A percentile compares a stretch with the other conserved stretches of the same genome.
These are phyloP conservation scores for Thyridium curvatum DNA, from an alignment of 2,329 filamentous ascomycete genomes.

Conservation along the genomic window DNA sequence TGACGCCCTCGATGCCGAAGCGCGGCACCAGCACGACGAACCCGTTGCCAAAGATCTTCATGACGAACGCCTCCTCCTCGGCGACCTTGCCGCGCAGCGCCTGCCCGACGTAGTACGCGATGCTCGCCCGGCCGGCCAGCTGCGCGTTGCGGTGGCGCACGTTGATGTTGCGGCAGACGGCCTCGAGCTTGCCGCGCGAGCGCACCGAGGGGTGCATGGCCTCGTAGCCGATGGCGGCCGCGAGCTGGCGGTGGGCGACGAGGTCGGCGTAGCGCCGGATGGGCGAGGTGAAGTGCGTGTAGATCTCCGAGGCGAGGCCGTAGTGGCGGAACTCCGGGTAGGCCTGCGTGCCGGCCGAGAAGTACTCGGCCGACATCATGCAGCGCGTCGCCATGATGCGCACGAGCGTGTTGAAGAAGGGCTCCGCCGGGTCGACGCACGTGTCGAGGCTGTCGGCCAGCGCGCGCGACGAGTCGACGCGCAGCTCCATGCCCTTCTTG, in stretches of 20 bases:
- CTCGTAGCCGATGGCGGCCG: slow-evolving; percentile 92
- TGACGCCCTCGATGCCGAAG: slow-evolving; percentile 91
- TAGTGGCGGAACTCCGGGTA: slow-evolving; percentile 97
- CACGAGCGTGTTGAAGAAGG: slow-evolving; percentile 97
- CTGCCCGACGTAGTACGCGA: slow-evolving; percentile 97
- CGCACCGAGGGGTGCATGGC: slow-evolving; percentile 74
- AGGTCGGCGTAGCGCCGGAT: slow-evolving; percentile 98
- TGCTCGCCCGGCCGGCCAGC: slow-evolving; percentile 85
- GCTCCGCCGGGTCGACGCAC: slow-evolving; percentile 73
- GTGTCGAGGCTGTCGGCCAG: slow-evolving; percentile 85
- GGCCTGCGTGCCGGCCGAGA: slow-evolving; percentile 86
- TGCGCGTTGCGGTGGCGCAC: slow-evolving; percentile 95
- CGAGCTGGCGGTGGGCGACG: slow-evolving; percentile 87
- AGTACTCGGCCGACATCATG: slow-evolving; percentile 99
- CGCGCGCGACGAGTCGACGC: slow-evolving; percentile 82
- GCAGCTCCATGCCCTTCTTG: slow-evolving; percentile 74
- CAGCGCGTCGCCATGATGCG: slow-evolving; percentile 96
- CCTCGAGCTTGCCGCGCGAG: slow-evolving; percentile 79
- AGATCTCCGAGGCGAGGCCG: slow-evolving; percentile 91
- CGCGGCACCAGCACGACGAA: slow-evolving; percentile 94
- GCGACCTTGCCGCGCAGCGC: slow-evolving; percentile 72
- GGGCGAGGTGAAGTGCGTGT: slow-evolving; percentile 96
- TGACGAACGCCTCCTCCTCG: slow-evolving; percentile 89
- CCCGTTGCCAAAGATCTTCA: slow-evolving; percentile 96
- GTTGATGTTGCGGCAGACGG: slow-evolving; percentile 97